Evolutionary conservation across 2,329 filamentous ascomycete species (phyloP), one percentile per base, ranked within the genome.

Genomic region (Hypomyces rosellus): DNA sequence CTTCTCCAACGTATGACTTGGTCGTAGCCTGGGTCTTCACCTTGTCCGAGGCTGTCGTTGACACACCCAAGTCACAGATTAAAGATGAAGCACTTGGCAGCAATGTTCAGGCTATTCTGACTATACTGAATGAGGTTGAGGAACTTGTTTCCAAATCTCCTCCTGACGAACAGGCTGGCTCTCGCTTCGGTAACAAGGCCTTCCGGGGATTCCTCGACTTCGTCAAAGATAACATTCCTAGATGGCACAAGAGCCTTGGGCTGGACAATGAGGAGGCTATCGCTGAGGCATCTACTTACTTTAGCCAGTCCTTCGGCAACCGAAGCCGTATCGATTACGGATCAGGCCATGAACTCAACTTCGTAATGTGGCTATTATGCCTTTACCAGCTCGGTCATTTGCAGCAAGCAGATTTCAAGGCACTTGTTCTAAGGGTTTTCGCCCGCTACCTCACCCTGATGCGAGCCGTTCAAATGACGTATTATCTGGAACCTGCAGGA

Each of bases 331-430:
- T 99, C 62, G 93, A 99, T 72, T 99, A 99, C 67, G 93, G 93
- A 46, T 96, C 90, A 1, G 93, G 93, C 2, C 93, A 99, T 68
- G 93, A 99, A 71, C 80, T 99, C 55, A 97, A 99, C 74, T 97
- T 99, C 70, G 77, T 92, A 67, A 86, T 96, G 64, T 99, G 92
- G 91, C 79, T 97, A 34, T 80, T 99, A n/a, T 96, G 89, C 63
- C 82, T 99, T 1, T 89, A 93, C 66, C 87, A 92, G 63, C 76
- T 96, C 14, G 74, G 75, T 11, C 68, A 89, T 16, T 65, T 97
- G 34, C 71, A 77, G 1, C 65, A 68, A 5, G 60, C 75, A 11
- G 86, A 91, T 58, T 95, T 96, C 68, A 80, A 81, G 33, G 72
- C 84, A 4, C 66, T 97, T 20, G 82, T 89, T 2, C 80, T 97